Base-by-base conservation (phyloP, 1,284 basidiomycete genomes). In the Chalciporus sp. region DNA sequence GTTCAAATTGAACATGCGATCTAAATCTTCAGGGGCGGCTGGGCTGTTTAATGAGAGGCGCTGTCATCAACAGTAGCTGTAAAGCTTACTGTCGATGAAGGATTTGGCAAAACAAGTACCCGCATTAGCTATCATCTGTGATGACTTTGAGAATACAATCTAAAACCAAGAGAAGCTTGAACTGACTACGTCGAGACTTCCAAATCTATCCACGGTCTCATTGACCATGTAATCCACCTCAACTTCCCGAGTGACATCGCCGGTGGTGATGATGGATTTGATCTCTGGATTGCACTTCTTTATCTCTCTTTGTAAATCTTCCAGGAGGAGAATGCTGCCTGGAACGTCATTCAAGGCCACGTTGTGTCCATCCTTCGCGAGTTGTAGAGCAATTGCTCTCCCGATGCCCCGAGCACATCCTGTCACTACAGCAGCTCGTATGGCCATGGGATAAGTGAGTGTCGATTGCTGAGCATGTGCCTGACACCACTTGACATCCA, bases 71-170 rank as follows among this genome's bases (percentile, higher is more conserved):
- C 35, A 12, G n/a, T 11, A 23, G n/a, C 11, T 10, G 19, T 29
- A 3, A 19, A 19, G 11, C 51, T 53, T 16, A 53, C 51, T 53
- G 26, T 53, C 51, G 12, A 35, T 26, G 33, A 51, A 51, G 41
- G 41, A 12, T n/a, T 37, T 53, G 7, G 51, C 47, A 43, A 51
- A 53, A 29, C 51, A 51, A 43, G 27, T 51, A 9, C 47, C 51
- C 9, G 51, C 52, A n/a, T 53, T 53, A 4, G 48, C 52, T 28
- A 53, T 19, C 51, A 52, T 51, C 51, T 53, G 17, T 19, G 8
- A 6, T 9, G 5, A 8, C 7, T 8, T 33, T 51, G 17, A 51
- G 10, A 20, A 11, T 12, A 26, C 9, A 26, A n/a, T 12, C 31
- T 8, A 4, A 19, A 12, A 16, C n/a, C 28, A n/a, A 49, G 43